These are phyloP conservation scores for Esteya vermicola DNA, from an alignment of 2,329 filamentous ascomycete species.

Conservation along the genomic window DNA sequence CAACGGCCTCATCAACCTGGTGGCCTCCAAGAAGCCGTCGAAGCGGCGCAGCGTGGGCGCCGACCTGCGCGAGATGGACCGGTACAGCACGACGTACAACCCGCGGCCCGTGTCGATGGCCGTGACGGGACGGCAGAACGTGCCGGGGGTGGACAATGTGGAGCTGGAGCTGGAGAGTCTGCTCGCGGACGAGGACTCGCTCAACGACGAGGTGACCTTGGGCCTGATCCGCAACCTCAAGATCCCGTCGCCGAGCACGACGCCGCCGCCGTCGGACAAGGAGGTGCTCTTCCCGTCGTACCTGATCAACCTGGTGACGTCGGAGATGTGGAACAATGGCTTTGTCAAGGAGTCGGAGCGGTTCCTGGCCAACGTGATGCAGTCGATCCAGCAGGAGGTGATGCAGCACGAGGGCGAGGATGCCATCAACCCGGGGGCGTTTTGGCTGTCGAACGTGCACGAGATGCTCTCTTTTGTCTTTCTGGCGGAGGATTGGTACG, in stretches of 20 bases:
- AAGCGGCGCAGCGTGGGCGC: conserved; percentile 86
- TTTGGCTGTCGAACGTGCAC: conserved; percentile 98
- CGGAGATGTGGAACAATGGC: conserved; percentile 99
- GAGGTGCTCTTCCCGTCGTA: conserved; percentile 98
- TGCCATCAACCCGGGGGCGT: conserved; percentile 90
- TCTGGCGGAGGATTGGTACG: conserved; percentile 98
- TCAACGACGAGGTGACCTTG: conserved; percentile 95
- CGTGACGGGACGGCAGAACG: conserved; percentile 55
- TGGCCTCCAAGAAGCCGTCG: conserved; percentile 81
- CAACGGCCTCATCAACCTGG: conserved; percentile 71
- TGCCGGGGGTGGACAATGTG: conserved; percentile 66
- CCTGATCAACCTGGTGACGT: conserved; percentile 96
- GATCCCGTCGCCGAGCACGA: conserved; percentile 79
- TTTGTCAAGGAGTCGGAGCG: conserved; percentile 99
- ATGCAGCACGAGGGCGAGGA: conserved; percentile 98
- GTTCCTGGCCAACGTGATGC: conserved; percentile 98
- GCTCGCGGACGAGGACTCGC: conserved; percentile 83
- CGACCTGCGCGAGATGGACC: conserved; percentile 71
- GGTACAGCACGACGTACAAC: conserved; percentile 86
- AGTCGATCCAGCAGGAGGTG: conserved; percentile 97
- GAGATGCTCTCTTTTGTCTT: conserved; percentile 99
- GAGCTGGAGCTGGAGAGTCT: conserved; percentile 90
- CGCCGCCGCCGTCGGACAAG: conserved; percentile 87
- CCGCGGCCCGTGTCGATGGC: conserved; percentile 95
- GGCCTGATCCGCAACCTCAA: conserved; percentile 92